phyloP scores from a whole-genome alignment of 2,329 filamentous ascomycete species.

The Stachybotrys elegans region DNA sequence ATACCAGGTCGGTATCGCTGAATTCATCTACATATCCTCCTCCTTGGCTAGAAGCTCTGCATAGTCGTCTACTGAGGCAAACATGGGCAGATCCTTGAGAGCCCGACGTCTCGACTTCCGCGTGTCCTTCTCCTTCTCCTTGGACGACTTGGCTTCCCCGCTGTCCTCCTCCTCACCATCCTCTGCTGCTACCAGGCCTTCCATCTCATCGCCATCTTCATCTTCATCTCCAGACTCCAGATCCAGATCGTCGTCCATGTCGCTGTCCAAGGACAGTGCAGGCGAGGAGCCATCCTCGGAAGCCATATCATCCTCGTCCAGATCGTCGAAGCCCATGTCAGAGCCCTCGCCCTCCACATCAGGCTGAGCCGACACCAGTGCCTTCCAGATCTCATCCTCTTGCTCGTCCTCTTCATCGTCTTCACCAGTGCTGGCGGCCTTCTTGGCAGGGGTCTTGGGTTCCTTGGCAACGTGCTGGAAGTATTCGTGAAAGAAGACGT shows the following conservation, averaged over 20 bases:
- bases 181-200: conserved; percentile 29
- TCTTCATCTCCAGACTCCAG: conserved; percentile 35
- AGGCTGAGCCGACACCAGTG: conserved; percentile 74
- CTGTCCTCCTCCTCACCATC: conserved; percentile 31
- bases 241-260: conserved; percentile 38
- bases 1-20: too few relatives aligned
- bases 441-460: conserved; percentile 50
- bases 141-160: conserved; percentile 53
- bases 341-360: conserved; percentile 51
- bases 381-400: conserved; percentile 88
- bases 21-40: conserved; percentile 39
- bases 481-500: conserved; percentile 98
- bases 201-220: conserved; percentile 33
- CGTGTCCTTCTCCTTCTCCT: conserved; percentile 45
- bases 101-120: conserved; percentile 65
- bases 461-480: conserved; percentile 71
- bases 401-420: conserved; percentile 49
- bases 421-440: conserved; percentile 28
- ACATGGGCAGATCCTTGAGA: conserved; percentile 84
- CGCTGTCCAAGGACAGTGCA: conserved; percentile 33
- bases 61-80: conserved; percentile 92
- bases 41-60: conserved; percentile 76
- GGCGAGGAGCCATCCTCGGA: conserved; percentile 40
- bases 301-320: conserved; percentile 44
- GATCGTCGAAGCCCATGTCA: conserved; percentile 44